phyloP scores from a whole-genome alignment of 1,284 basidiomycete species.

The Cystobasidiaceae sp. region DNA sequence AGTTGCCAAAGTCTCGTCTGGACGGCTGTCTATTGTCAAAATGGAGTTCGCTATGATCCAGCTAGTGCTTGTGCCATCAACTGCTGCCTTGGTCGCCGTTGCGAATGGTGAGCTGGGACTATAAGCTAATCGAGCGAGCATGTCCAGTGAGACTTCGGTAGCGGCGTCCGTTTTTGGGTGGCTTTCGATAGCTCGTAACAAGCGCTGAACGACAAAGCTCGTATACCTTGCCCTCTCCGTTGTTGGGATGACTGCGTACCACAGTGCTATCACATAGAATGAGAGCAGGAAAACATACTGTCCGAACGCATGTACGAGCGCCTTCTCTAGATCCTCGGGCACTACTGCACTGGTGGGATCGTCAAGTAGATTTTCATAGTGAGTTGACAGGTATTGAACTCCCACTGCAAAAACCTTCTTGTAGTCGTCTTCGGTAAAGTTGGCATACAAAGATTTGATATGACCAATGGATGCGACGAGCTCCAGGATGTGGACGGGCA shows the following conservation, averaged over 20 bases:
- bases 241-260: constrained; percentile 90
- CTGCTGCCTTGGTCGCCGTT: neutral
- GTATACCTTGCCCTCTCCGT: constrained; percentile 77
- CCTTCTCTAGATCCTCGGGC: constrained; percentile 53
- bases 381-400: constrained; percentile 87
- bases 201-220: constrained; percentile 77
- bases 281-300: constrained; percentile 93
- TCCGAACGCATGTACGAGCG: constrained; percentile 72
- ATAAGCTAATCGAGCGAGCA: constrained; percentile 91
- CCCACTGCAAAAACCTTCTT: constrained; percentile 93
- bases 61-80: constrained; percentile 54
- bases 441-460: constrained; percentile 70
- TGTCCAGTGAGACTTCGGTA: constrained; percentile 96
- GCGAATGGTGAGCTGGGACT: neutral
- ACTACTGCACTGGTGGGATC: constrained; percentile 37
- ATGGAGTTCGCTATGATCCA: constrained; percentile 87
- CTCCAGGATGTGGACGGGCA: constrained; percentile 93
- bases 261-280: constrained; percentile 87
- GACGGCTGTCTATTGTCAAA: constrained; percentile 71
- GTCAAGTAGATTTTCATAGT: constrained; percentile 54
- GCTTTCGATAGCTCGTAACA: constrained; percentile 81
- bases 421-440: constrained; percentile 89
- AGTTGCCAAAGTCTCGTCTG: constrained; percentile 81
- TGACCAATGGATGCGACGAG: constrained; percentile 86
- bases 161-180: constrained; percentile 73